Evolutionary conservation across 2,329 filamentous ascomycete genomes (phyloP), one percentile per base, ranked within the genome.

Genomic region (Parascedosporium putredinis): DNA sequence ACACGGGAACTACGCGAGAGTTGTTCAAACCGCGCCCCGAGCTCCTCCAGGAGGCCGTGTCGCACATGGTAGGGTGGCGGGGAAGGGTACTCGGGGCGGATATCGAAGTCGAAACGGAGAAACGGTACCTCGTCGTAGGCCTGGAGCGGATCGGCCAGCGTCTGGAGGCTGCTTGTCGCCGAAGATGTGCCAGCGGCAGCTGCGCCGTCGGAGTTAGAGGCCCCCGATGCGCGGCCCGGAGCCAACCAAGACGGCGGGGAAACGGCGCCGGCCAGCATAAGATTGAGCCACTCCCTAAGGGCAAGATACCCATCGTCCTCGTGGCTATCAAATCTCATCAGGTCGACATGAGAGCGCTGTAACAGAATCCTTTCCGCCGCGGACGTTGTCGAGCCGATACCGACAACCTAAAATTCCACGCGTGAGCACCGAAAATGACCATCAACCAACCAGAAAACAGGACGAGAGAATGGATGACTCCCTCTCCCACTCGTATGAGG

Each of bases 401-500:
- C 47, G 18, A 50, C 47, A 34, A 50, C 43, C 47, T 50, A 31
- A 34, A 31, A 5, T n/a, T 7, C n/a, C n/a, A n/a, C n/a, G n/a
- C n/a, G n/a, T n/a, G n/a, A n/a, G n/a, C n/a, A n/a, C n/a, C n/a
- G n/a, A n/a, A n/a, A n/a, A n/a, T n/a, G n/a, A n/a, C n/a, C n/a
- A n/a, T n/a, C n/a, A n/a, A n/a, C n/a, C n/a, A n/a, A n/a, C n/a
- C n/a, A n/a, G n/a, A n/a, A n/a, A n/a, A n/a, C n/a, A n/a, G n/a
- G n/a, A n/a, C n/a, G n/a, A n/a, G n/a, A n/a, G n/a, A n/a, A n/a
- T n/a, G n/a, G n/a, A n/a, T n/a, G n/a, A n/a, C n/a, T n/a, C n/a
- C n/a, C n/a, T n/a, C n/a, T n/a, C n/a, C n/a, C n/a, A n/a, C n/a
- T n/a, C n/a, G n/a, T n/a, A n/a, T n/a, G n/a, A n/a, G n/a, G n/a